Conservation (phyloP, 1,284 basidiomycete species). For the Heterobasidion annosum region DNA sequence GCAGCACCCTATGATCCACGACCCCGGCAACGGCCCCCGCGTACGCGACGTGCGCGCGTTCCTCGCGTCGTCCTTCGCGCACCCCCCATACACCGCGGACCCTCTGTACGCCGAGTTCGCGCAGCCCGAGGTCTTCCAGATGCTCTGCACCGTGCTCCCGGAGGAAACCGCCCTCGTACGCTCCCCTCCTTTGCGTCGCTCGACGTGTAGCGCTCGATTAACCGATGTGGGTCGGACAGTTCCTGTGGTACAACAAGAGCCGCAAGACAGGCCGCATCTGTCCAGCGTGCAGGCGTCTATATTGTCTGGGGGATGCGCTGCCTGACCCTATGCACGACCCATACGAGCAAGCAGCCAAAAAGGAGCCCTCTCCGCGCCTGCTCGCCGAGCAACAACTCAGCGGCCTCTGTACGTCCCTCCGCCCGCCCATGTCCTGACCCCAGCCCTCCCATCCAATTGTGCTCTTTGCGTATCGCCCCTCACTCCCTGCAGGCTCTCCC, state of each 20-base stretch:
- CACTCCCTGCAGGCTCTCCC: conserved; percentile 44
- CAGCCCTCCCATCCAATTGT: conserved; percentile 1
- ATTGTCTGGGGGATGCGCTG: conserved; percentile 55
- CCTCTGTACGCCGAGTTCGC: conserved; percentile 65
- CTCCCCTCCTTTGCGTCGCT: not conserved
- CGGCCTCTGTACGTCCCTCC: conserved; percentile 53
- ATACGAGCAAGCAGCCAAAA: conserved; percentile 14
- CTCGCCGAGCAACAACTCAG: conserved; percentile 60
- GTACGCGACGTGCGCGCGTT: conserved; percentile 55
- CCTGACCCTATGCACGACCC: conserved; percentile 32
- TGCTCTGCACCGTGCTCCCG: conserved; percentile 59
- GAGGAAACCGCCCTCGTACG: conserved; percentile 62
- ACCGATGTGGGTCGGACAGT: conserved; percentile 27
- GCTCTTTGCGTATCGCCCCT: not conserved
- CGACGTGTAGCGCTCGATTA: not conserved
- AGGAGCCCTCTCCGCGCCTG: conserved; percentile 32
- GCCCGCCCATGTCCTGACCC: not conserved
- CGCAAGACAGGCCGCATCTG: conserved; percentile 58
- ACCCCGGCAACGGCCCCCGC: conserved; percentile 70
- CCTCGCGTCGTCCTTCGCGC: conserved; percentile 53
- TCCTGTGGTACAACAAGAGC: conserved; percentile 80
- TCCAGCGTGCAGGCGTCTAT: conserved; percentile 65
- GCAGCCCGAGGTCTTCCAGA: conserved; percentile 60
- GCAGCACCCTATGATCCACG: conserved; percentile 43
- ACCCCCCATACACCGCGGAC: conserved; percentile 50